phyloP scores from a whole-genome alignment of 1,284 basidiomycete species.

The Heliocybe sulcata region DNA sequence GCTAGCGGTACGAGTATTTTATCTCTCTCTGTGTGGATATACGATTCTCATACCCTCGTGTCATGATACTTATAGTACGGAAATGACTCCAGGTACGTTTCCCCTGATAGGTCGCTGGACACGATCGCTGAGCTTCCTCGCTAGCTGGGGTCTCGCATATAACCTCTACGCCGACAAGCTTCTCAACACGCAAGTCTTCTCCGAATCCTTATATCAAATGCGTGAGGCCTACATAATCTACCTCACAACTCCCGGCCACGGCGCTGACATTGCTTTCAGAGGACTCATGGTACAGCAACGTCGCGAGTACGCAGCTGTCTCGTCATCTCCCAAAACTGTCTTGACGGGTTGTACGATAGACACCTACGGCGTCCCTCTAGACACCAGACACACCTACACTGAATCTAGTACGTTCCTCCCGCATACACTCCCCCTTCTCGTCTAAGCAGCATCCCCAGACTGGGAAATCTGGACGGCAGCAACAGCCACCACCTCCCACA shows the following conservation, averaged over 20 bases:
- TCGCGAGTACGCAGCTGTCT: constrained; percentile 29
- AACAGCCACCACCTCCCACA: constrained; percentile 39
- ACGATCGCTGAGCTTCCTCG: constrained; percentile 14
- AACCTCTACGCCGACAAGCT: constrained; percentile 62
- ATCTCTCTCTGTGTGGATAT: not conserved
- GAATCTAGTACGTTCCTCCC: constrained; percentile 41
- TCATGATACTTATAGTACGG: constrained; percentile 42
- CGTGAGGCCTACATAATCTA: constrained; percentile 35
- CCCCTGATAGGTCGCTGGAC: not conserved
- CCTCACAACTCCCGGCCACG: constrained; percentile 2
- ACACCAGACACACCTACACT: constrained; percentile 64
- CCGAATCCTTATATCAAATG: constrained; percentile 50
- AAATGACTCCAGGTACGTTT: constrained; percentile 29
- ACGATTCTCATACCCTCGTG: too few species aligned
- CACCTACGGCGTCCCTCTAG: constrained; percentile 52
- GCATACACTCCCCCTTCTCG: not conserved
- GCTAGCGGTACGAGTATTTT: constrained; percentile 20
- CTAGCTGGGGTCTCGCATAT: constrained; percentile 58
- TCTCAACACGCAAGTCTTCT: constrained; percentile 56
- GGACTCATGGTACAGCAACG: constrained; percentile 52
- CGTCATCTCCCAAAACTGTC: not conserved
- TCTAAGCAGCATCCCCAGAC: constrained; percentile 25
- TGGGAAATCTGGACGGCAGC: constrained; percentile 62
- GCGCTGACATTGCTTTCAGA: constrained; percentile 27
- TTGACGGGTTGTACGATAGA: constrained; percentile 19